Conservation (phyloP, 768 basidiomycete genomes). For the Mycena galopus region DNA sequence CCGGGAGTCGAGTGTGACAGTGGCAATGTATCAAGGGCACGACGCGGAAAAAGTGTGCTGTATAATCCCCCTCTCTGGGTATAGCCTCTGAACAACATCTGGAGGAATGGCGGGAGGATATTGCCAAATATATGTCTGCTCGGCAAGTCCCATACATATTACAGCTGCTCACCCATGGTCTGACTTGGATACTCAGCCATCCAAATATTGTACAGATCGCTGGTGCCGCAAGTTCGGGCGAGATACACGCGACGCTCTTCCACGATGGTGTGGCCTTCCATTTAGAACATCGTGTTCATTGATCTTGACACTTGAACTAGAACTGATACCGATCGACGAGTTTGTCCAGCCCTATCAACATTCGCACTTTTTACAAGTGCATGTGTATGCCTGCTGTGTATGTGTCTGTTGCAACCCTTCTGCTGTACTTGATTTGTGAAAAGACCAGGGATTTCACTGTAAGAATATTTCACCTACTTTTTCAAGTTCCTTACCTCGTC, state of each 20-base stretch:
- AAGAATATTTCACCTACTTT: neutral
- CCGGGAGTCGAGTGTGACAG: neutral
- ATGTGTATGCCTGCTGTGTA: neutral
- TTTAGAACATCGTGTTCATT: neutral
- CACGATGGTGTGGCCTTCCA: neutral
- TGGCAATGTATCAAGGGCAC: neutral
- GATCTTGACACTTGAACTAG: neutral
- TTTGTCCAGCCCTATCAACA: neutral
- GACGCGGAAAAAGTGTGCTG: neutral
- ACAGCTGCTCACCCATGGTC: neutral
- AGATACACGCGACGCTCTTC: neutral
- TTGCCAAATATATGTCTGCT: neutral
- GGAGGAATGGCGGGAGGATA: constrained; percentile 4
- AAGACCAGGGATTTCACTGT: neutral
- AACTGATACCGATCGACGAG: neutral
- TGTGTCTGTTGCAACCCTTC: too few relatives aligned
- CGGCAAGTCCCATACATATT: neutral
- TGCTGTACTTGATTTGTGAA: neutral
- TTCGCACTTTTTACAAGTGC: neutral
- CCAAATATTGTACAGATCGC: neutral
- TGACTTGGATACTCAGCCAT: neutral
- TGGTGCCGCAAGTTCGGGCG: neutral
- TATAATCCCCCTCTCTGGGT: too few relatives aligned
- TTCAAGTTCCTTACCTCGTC: neutral
- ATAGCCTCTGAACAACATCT: neutral